Percentiles rank a stretch among this genome's conserved stretches.
These are phyloP conservation scores for Staphylotrichum longicolle DNA, from an alignment of 495 filamentous ascomycete species.

Conservation along the genomic window DNA sequence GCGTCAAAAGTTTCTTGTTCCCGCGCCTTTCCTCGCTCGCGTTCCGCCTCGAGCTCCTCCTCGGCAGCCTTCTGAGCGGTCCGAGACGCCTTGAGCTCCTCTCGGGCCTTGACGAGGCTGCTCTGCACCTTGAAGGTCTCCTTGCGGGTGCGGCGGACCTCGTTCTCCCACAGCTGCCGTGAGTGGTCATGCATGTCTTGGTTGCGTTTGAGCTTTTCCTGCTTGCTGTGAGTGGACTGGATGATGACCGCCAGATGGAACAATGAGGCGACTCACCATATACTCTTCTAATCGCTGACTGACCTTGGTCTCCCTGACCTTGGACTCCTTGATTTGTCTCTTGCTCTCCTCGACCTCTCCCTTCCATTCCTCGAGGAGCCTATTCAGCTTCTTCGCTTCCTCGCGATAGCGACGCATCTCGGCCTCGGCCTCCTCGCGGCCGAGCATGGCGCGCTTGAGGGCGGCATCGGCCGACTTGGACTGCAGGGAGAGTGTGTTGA, in stretches of 20 bases:
- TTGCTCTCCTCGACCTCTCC: constrained; percentile 61
- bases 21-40: constrained; percentile 47
- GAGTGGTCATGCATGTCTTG: constrained; percentile 77
- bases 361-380: constrained; percentile 65
- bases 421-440: constrained; percentile 77
- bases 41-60: constrained; percentile 56
- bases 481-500: constrained; percentile 68
- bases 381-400: constrained; percentile 51
- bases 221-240: constrained; percentile 8
- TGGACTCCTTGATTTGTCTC: no score
- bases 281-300: constrained; percentile 62
- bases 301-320: constrained; percentile 55
- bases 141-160: constrained; percentile 75
- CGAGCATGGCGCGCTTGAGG: constrained; percentile 75
- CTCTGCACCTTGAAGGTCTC: constrained; percentile 83
- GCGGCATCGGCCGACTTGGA: constrained; percentile 67
- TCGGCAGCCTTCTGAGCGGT: constrained; percentile 44
- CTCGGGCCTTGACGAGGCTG: constrained; percentile 70
- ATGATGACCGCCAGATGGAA: no score
- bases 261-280: constrained; percentile 51
- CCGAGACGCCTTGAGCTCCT: constrained; percentile 72
- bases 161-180: constrained; percentile 76
- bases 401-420: constrained; percentile 62
- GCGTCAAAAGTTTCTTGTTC: constrained; percentile 78
- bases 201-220: constrained; percentile 72